phyloP scores from a whole-genome alignment of 2,329 filamentous ascomycete species.

The Celoporthe dispersa region DNA sequence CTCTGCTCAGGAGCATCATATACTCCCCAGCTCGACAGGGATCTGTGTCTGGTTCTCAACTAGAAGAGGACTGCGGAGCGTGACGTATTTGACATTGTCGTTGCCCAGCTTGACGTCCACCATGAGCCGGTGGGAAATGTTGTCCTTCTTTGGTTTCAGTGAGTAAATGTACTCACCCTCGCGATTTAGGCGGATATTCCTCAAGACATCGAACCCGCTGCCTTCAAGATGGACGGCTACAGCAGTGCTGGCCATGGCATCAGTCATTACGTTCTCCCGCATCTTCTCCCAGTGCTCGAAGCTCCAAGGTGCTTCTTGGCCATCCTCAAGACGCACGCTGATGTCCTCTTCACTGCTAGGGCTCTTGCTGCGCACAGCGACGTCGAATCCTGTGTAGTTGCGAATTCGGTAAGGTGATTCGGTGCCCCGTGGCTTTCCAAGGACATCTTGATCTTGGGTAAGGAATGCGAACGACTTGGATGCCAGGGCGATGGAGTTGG shows the following conservation, averaged over 20 bases:
- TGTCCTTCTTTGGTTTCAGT: constrained; percentile 83
- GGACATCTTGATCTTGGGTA: constrained; percentile 83
- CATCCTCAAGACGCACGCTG: constrained; percentile 79
- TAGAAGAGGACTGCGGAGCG: constrained; percentile 85
- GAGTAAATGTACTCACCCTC: constrained; percentile 93
- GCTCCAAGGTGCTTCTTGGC: constrained; percentile 90
- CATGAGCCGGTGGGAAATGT: constrained; percentile 84
- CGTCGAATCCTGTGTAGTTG: constrained; percentile 93
- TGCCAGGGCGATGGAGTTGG: constrained; percentile 88
- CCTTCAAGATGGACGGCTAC: constrained; percentile 87
- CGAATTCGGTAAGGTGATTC: constrained; percentile 93
- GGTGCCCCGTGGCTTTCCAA: constrained; percentile 88
- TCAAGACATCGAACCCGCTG: constrained; percentile 90
- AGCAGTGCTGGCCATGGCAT: constrained; percentile 73
- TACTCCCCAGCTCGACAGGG: constrained; percentile 88
- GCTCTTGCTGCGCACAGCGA: constrained; percentile 80
- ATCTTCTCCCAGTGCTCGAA: constrained; percentile 98
- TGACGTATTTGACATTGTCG: constrained; percentile 98
- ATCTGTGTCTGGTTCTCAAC: constrained; percentile 98
- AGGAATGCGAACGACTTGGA: constrained; percentile 94
- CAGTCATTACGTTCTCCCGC: constrained; percentile 87
- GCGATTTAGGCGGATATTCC: constrained; percentile 86
- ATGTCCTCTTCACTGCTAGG: constrained; percentile 69
- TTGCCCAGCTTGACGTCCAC: constrained; percentile 89
- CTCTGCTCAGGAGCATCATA: constrained; percentile 87